Evolutionary conservation across 345 rosid species (phyloP), one percentile per base, ranked within the genome.

Genomic region (thale cress (Arabidopsis thaliana)): DNA sequence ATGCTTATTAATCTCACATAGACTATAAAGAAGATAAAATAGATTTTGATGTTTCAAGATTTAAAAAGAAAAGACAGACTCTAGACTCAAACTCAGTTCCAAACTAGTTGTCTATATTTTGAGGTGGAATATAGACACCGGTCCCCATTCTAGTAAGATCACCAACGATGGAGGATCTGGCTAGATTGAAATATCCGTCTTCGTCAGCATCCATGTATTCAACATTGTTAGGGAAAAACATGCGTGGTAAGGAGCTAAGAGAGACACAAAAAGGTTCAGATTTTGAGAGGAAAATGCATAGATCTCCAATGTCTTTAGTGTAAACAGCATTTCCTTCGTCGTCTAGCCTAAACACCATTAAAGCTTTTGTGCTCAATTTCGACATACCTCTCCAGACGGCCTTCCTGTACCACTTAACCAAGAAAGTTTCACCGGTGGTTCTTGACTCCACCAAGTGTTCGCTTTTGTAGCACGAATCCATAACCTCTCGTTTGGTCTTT

Each of bases 261-360:
- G 51, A 46, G 23, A 46, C 9, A 16, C 51, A 46, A 7, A 46
- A 46, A 6, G 51, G 51, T 46, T 46, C 51, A 46, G 51, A 46
- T 22, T 46, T 46, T 16, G 51, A 6, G 23, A 46, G 51, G 51
- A 46, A 6, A 16, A 46, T 46, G 51, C 51, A 46, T 8, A 46
- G 51, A 46, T 46, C 51, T 46, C 51, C 51, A 16, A 46, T 46
- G 23, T 46, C 50, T 45, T n/a, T 20, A 45, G 50, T 45, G 50
- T 45, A 45, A 5, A 45, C 50, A 45, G 50, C 50, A n/a, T 45
- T 45, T 14, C 50, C 23, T 45, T 45, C 6, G 23, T 45, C 23
- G 6, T 45, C 50, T n/a, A 45, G 50, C 50, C 2, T 45, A 22
- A 45, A 45, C 50, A 45, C 50, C 50, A 45, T 45, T n/a, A 45